Evolutionary conservation across 2,329 filamentous ascomycete species (phyloP).

Genomic region (Thelonectria olida): DNA sequence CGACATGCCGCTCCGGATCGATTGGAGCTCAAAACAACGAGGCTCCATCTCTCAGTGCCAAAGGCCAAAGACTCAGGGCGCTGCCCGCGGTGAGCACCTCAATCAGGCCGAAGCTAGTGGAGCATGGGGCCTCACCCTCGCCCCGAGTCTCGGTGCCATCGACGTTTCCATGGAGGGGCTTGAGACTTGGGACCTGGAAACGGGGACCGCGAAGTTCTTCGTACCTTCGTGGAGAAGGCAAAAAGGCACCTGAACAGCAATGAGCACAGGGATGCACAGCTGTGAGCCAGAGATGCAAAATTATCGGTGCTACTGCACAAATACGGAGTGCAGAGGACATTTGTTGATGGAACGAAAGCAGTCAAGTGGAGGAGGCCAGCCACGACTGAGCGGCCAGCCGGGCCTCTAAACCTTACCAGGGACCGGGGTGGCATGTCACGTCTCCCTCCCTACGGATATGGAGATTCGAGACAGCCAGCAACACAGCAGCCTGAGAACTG

Average conservation of each 20-base stretch:
- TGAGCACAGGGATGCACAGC: too few species aligned
- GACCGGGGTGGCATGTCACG: not conserved
- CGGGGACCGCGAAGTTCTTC: not conserved
- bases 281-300: not conserved
- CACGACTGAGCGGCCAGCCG: constrained; percentile 6
- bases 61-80: constrained; percentile 32
- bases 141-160: constrained; percentile 12
- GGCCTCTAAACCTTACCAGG: constrained; percentile 14
- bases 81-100: constrained; percentile 31
- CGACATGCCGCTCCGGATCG: constrained; percentile 5
- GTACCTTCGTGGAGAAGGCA: not conserved
- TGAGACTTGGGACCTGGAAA: not conserved
- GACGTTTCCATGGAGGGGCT: constrained; percentile 20
- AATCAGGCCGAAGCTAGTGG: constrained; percentile 24
- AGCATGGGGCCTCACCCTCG: constrained; percentile 8
- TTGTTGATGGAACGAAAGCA: not conserved
- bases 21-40: constrained; percentile 15
- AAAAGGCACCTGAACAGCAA: not conserved
- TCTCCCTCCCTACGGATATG: not conserved
- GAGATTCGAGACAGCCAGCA: not conserved
- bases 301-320: not conserved
- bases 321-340: too few species aligned
- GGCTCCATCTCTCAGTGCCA: constrained; percentile 7
- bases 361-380: not conserved
- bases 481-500: not conserved